Evolutionary conservation across 345 rosid species (phyloP).

Genomic region (Brassica juncea): DNA sequence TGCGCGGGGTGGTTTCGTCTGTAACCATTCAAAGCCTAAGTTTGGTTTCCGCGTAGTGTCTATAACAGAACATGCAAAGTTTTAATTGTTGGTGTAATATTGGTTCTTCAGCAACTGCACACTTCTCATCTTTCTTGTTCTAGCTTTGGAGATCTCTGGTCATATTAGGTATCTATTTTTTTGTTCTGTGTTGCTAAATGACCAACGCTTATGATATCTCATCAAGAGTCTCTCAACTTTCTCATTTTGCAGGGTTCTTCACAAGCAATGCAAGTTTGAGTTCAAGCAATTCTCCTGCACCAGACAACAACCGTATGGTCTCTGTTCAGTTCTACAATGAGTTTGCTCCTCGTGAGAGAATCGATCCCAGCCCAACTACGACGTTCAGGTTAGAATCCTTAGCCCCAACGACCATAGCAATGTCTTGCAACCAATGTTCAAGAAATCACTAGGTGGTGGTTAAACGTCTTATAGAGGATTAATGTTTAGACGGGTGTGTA

Average conservation of each 20-base stretch:
- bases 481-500: background rate
- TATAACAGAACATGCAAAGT: background rate
- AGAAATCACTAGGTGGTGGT: background rate
- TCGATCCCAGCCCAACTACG: constrained; percentile 31
- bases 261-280: constrained; percentile 32
- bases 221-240: background rate
- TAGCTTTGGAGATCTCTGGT: constrained; percentile 23
- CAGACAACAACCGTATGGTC: constrained; percentile 36
- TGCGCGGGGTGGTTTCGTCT: too few relatives aligned
- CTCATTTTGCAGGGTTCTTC: constrained; percentile 35
- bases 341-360: constrained; percentile 42
- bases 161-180: constrained; percentile 14
- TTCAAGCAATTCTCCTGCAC: constrained; percentile 38
- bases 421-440: background rate
- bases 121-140: constrained; percentile 2
- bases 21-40: background rate
- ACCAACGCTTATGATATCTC: background rate
- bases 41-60: background rate
- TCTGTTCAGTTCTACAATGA: constrained; percentile 42
- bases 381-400: constrained; percentile 30
- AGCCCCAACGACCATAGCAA: background rate
- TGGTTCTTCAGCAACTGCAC: constrained; percentile 1
- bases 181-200: background rate
- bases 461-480: too few relatives aligned
- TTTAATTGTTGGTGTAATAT: constrained; percentile 1